Evolutionary conservation across 495 filamentous ascomycete species (phyloP).

Genomic region (Penicillium verhagenii): DNA sequence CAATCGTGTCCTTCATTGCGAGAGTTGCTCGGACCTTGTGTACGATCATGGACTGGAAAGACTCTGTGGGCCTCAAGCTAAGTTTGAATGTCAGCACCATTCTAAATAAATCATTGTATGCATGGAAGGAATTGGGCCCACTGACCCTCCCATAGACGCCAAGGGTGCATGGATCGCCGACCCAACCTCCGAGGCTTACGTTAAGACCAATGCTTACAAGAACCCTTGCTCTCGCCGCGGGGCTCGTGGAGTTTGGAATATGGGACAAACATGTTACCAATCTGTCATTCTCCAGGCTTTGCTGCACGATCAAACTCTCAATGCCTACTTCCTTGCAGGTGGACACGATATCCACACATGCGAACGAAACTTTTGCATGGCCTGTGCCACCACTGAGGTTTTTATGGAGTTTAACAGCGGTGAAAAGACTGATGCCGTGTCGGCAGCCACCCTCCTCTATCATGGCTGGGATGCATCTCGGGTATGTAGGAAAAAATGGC

Average conservation of each 20-base stretch:
- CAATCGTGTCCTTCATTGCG: constrained; percentile 74
- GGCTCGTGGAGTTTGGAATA: constrained; percentile 88
- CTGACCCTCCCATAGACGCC: constrained; percentile 15
- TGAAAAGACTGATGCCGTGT: constrained; percentile 80
- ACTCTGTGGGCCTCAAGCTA: constrained; percentile 40
- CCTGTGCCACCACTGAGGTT: constrained; percentile 86
- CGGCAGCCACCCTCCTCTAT: constrained; percentile 72
- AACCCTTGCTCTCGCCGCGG: constrained; percentile 47
- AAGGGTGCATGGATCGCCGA: constrained; percentile 27
- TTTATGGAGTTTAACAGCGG: constrained; percentile 84
- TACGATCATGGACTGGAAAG: constrained; percentile 84
- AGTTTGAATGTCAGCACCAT: constrained; percentile 27
- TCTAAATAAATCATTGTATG: not conserved
- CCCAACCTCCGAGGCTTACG: constrained; percentile 39
- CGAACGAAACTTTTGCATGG: constrained; percentile 58
- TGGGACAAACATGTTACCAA: constrained; percentile 92
- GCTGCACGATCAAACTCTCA: constrained; percentile 82
- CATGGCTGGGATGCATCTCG: constrained; percentile 28
- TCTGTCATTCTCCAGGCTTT: constrained; percentile 86
- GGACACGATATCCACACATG: constrained; percentile 75
- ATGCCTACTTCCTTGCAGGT: constrained; percentile 82
- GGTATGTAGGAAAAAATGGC: constrained; percentile 9
- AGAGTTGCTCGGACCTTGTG: constrained; percentile 79
- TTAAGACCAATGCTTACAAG: constrained; percentile 43
- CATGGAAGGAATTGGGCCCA: not conserved